Conservation (phyloP, 805 yeast genomes). For the Pichia phayaonensis region DNA sequence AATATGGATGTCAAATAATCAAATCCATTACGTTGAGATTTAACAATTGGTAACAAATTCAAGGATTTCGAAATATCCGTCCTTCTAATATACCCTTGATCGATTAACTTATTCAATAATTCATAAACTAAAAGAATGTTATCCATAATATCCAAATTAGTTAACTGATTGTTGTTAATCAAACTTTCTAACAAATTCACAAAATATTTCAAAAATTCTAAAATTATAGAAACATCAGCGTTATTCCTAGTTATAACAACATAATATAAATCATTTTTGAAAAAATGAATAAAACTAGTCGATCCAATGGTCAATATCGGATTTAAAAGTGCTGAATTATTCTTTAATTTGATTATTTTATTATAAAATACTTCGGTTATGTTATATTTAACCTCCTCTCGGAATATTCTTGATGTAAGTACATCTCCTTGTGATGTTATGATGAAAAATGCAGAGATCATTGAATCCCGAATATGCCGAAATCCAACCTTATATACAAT, state of each 20-base stretch:
- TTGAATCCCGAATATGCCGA: constrained; percentile 18
- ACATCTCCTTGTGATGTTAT: constrained; percentile 79
- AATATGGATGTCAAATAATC: not conserved
- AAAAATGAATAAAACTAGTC: constrained; percentile 79
- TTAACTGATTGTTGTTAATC: constrained; percentile 18
- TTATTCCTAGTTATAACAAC: constrained; percentile 89
- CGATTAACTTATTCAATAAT: constrained; percentile 65
- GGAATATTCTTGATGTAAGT: constrained; percentile 62
- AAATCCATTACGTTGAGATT: too few relatives aligned
- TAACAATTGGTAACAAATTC: too few relatives aligned
- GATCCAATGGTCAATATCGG: constrained; percentile 85
- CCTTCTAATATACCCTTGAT: constrained; percentile 66
- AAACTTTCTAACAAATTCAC: constrained; percentile 42
- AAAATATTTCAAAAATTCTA: constrained; percentile 70
- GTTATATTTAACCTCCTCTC: constrained; percentile 69
- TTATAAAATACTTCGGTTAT: constrained; percentile 86
- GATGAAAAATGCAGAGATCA: constrained; percentile 81
- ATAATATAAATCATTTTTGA: constrained; percentile 56
- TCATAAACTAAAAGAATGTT: constrained; percentile 70
- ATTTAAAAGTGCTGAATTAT: constrained; percentile 40
- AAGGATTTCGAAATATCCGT: constrained; percentile 27
- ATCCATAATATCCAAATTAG: constrained; percentile 34
- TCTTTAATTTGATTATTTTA: constrained; percentile 58
- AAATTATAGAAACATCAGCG: constrained; percentile 70
- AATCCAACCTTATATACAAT: too few relatives aligned